Evolutionary conservation across 2,329 filamentous ascomycete species (phyloP).

Genomic region (Verticillium albo-atrum): DNA sequence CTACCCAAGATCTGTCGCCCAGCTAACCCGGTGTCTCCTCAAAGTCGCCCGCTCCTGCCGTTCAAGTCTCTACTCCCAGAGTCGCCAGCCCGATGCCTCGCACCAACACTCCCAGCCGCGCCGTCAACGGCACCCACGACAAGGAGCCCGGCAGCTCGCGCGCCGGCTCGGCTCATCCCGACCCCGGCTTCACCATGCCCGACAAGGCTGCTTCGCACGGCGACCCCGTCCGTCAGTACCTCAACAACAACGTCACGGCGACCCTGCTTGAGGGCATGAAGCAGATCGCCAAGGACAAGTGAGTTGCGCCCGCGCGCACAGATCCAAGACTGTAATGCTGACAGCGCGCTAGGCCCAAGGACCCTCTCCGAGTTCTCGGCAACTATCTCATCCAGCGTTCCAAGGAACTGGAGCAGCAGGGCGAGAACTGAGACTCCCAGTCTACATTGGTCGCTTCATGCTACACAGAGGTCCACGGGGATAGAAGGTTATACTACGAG

Average conservation of each 20-base stretch:
- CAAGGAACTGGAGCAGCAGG: slow-evolving; percentile 53
- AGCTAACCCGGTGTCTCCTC: not conserved
- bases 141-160: slow-evolving; percentile 36
- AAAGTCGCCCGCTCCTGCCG: slow-evolving; percentile 33
- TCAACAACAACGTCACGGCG: slow-evolving; percentile 67
- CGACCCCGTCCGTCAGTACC: slow-evolving; percentile 64
- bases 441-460: too few species aligned
- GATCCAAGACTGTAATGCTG: not conserved
- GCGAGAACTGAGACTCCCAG: slow-evolving; percentile 4
- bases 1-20: too few species aligned
- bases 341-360: slow-evolving; percentile 45
- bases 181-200: slow-evolving; percentile 49
- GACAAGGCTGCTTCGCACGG: slow-evolving; percentile 59
- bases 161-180: slow-evolving; percentile 53
- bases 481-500: slow-evolving; percentile 1
- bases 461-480: not conserved
- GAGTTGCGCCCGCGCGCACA: slow-evolving; percentile 27
- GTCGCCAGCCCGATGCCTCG: slow-evolving; percentile 38
- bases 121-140: slow-evolving; percentile 25
- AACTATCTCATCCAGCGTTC: slow-evolving; percentile 68
- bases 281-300: slow-evolving; percentile 66
- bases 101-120: slow-evolving; percentile 43
- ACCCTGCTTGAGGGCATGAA: slow-evolving; percentile 73
- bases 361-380: slow-evolving; percentile 65
- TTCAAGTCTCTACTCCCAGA: slow-evolving; percentile 19